Evolutionary conservation across 805 yeast genomes (phyloP), one percentile per base, ranked within the genome.

Genomic region (Deakozyma indianensis): DNA sequence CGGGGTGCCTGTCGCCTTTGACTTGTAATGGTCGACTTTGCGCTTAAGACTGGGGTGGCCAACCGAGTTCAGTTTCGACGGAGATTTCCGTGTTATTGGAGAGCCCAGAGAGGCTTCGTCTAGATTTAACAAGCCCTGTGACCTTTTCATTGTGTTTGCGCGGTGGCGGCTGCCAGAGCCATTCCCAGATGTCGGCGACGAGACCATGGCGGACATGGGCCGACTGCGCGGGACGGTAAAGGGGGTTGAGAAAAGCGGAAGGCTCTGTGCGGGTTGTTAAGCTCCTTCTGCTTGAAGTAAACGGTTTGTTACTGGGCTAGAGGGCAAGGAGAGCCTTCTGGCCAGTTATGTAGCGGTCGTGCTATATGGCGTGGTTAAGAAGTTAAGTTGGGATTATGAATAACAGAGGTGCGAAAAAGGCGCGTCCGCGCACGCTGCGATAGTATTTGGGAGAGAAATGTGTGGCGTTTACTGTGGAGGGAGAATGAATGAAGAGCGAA

Each of bases 61-160:
- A 41, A 9, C 45, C 18, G 27, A 41, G 45, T 11, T 20, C 43
- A 23, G 48, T 27, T 41, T 43, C 27, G 44, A 35, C 22, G 46
- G 47, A 16, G 42, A 43, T 15, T 48, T 44, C 25, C 44, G 45
- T 11, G 55, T 41, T 2, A 50, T 41, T 5, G 54, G 53, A 20
- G 56, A 52, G 38, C 52, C 56, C 20, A 45, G 53, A 16, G 58
- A 56, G 21, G 67, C 68, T 45, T 59, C 60, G 48, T 64, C 68
- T 29, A 66, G 63, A 50, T 66, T 65, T 29, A 66, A 51, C 29
- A 65, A 56, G 5, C 71, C 68, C 22, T 64, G 56, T 3, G 70
- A 67, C 27, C 71, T 57, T 14, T 66, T 59, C 23, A 67, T 51
- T 27, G 64, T 47, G 35, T 35, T 42, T 45, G 48, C 35, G 35